phyloP scores from a whole-genome alignment of 495 filamentous ascomycete species.

The Schizothecium vesticola region DNA sequence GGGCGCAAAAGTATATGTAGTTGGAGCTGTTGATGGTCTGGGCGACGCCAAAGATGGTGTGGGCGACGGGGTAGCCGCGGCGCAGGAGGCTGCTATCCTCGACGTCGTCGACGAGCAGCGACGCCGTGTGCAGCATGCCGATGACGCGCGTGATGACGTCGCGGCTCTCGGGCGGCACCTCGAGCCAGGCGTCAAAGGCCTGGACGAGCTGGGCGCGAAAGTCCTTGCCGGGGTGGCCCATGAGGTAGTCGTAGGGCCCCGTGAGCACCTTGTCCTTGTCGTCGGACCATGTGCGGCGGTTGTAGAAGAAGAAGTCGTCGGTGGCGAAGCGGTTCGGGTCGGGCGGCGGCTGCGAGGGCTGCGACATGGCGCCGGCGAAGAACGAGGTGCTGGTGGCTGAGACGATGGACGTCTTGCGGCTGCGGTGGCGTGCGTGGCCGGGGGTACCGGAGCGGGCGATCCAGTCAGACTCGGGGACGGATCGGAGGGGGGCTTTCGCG shows the following conservation, averaged over 20 bases:
- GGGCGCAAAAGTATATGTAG: constrained; percentile 90
- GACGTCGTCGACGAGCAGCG: constrained; percentile 87
- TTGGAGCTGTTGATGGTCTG: constrained; percentile 98
- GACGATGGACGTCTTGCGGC: constrained; percentile 30
- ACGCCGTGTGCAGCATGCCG: constrained; percentile 90
- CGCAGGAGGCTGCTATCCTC: constrained; percentile 80
- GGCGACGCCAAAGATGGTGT: constrained; percentile 89
- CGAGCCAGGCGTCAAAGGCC: constrained; percentile 86
- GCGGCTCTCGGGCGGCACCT: constrained; percentile 72
- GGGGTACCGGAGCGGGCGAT: constrained; percentile 21
- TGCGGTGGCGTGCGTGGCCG: constrained; percentile 26
- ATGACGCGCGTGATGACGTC: constrained; percentile 82
- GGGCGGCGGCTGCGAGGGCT: constrained; percentile 28
- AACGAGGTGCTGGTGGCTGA: constrained; percentile 25
- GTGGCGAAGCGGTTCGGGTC: constrained; percentile 43
- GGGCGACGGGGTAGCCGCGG: constrained; percentile 84
- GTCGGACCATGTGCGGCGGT: constrained; percentile 52
- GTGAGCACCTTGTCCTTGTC: constrained; percentile 75
- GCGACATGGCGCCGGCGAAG: constrained; percentile 28
- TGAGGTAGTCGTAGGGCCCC: constrained; percentile 85
- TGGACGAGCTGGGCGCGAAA: constrained; percentile 78
- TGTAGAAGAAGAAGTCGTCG: constrained; percentile 39
- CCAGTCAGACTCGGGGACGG: constrained; percentile 56
- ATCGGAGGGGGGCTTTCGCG: constrained; percentile 47
- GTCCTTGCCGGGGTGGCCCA: constrained; percentile 84